A percentile compares a stretch with the other conserved stretches of the same genome.
Evolutionary conservation across 2,329 filamentous ascomycete species (phyloP).

Genomic region (Aspergillus sp.): DNA sequence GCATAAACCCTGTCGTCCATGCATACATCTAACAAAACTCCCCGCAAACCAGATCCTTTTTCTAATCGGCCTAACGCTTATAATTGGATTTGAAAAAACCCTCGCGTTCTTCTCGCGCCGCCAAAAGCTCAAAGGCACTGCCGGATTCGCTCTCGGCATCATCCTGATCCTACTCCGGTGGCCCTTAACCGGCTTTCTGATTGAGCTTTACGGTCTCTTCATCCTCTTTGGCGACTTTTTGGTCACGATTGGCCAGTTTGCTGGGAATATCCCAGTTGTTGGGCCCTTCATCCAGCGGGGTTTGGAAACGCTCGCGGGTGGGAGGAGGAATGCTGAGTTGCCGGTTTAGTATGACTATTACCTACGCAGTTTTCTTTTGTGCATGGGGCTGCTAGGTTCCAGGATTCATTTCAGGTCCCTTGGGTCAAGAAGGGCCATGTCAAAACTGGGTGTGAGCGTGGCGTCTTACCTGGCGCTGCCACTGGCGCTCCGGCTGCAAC

Average conservation of each 20-base stretch:
- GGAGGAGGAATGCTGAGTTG: slow-evolving; percentile 71
- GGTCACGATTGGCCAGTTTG: slow-evolving; percentile 85
- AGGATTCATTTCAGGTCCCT: neutral
- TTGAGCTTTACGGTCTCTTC: slow-evolving; percentile 91
- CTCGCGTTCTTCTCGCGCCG: slow-evolving; percentile 89
- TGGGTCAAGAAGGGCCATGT: neutral
- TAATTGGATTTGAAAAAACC: slow-evolving; percentile 90
- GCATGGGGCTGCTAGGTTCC: neutral
- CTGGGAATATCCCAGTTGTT: slow-evolving; percentile 77
- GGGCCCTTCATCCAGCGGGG: slow-evolving; percentile 79
- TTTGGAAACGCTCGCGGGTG: slow-evolving; percentile 69
- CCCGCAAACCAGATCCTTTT: slow-evolving; percentile 75
- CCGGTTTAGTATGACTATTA: slow-evolving; percentile 28
- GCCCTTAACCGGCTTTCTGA: slow-evolving; percentile 84
- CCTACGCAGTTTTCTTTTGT: neutral
- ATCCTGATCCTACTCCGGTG: slow-evolving; percentile 83
- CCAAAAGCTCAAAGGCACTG: slow-evolving; percentile 89
- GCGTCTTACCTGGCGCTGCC: neutral
- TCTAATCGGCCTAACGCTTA: slow-evolving; percentile 91
- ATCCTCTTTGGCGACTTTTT: slow-evolving; percentile 96
- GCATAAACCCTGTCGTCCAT: slow-evolving; percentile 6
- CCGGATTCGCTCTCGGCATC: slow-evolving; percentile 82
- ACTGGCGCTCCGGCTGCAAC: neutral
- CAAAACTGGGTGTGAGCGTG: neutral
- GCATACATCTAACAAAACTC: slow-evolving; percentile 1